Conservation (phyloP, 345 rosid species). For the Erucastrum elatum region DNA sequence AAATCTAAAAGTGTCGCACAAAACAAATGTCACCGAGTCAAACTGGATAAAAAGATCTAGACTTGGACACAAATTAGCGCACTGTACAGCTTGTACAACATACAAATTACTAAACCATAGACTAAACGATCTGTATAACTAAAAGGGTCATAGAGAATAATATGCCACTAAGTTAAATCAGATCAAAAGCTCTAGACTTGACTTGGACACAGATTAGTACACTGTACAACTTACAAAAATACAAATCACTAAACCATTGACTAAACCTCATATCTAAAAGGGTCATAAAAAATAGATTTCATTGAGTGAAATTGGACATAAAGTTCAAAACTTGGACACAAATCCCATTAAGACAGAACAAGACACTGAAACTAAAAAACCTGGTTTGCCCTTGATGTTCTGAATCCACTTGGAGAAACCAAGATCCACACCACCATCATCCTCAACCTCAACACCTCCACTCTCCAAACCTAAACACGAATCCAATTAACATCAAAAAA, state of each 20-base stretch:
- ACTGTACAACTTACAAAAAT: neutral
- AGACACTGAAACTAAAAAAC: constrained; percentile 44
- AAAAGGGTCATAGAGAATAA: neutral
- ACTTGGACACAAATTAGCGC: neutral
- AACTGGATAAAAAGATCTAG: too few species aligned
- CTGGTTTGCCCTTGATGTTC: constrained; percentile 61
- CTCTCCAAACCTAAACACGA: constrained; percentile 47
- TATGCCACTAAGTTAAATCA: neutral
- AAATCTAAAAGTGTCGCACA: neutral
- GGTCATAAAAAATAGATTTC: neutral
- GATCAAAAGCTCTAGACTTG: neutral
- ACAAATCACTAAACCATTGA: neutral
- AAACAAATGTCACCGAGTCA: too few species aligned
- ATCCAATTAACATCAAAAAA: neutral
- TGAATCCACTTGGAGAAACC: constrained; percentile 86
- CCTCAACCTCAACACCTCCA: constrained; percentile 42
- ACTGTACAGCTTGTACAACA: neutral
- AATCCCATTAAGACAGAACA: neutral
- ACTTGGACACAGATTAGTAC: neutral
- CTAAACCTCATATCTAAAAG: neutral
- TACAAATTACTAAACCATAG: neutral
- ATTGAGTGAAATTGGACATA: neutral
- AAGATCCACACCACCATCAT: constrained; percentile 60
- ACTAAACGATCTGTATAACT: neutral
- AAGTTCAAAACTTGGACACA: constrained; percentile 9